Conservation (phyloP, 805 yeast species). For the Saccharomycopsis malanga region DNA sequence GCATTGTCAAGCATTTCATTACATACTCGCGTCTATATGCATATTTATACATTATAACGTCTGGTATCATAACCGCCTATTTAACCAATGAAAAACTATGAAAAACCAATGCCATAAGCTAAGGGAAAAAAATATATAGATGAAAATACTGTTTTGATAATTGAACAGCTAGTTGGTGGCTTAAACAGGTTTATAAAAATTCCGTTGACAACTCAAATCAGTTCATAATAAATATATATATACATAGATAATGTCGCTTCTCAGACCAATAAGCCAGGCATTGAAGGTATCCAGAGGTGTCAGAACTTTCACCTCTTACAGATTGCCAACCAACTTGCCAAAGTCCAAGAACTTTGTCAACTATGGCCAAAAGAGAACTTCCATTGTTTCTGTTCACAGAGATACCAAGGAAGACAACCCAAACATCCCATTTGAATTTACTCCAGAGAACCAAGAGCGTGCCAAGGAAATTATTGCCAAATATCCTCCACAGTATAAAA, state of each 20-base stretch:
- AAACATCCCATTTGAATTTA: conserved; percentile 64
- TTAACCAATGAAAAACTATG: too few relatives aligned
- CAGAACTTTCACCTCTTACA: conserved; percentile 15
- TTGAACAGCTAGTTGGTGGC: too few relatives aligned
- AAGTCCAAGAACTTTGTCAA: not conserved
- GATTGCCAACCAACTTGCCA: conserved; percentile 2
- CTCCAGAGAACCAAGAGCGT: conserved; percentile 51
- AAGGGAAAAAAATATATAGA: too few relatives aligned
- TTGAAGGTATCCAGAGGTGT: conserved; percentile 16
- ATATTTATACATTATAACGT: too few relatives aligned
- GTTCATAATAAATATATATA: not conserved
- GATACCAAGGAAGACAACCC: conserved; percentile 63
- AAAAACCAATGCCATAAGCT: too few relatives aligned
- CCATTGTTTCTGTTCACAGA: conserved; percentile 49
- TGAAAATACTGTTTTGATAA: too few relatives aligned
- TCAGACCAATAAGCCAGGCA: conserved; percentile 19
- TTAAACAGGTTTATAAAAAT: too few relatives aligned
- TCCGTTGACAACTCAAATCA: too few relatives aligned
- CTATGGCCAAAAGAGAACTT: conserved; percentile 17
- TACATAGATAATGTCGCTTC: conserved; percentile 15
- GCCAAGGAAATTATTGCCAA: conserved; percentile 71
- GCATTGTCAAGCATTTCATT: too few relatives aligned
- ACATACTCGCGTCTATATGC: too few relatives aligned
- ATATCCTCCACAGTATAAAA: conserved; percentile 81
- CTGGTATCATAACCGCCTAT: too few relatives aligned